A percentile compares a stretch with the other conserved stretches of the same genome.
phyloP scores from a whole-genome alignment of 345 rosid species.

The Lepidium sativum region DNA sequence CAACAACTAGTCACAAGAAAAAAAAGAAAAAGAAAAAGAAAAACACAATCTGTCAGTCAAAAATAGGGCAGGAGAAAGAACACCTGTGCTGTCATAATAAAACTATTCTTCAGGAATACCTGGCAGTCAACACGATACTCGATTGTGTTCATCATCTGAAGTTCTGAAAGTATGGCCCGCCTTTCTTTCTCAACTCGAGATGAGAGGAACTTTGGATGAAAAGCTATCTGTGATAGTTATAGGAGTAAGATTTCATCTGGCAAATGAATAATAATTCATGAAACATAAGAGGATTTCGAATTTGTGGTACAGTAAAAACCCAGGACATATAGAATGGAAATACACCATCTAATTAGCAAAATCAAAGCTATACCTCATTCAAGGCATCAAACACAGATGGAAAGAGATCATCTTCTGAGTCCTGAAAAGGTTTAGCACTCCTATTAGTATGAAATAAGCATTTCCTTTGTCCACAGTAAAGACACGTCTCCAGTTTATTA shows the following conservation, averaged over 20 bases:
- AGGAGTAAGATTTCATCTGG: not conserved
- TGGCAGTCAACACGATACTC: conserved; percentile 99
- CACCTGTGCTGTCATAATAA: conserved; percentile 15
- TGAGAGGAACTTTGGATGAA: conserved; percentile 88
- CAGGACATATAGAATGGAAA: conserved; percentile 5
- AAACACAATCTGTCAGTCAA: conserved; percentile 2
- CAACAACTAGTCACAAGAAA: conserved; percentile 51
- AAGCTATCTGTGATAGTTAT: conserved; percentile 63
- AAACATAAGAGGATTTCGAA: not conserved
- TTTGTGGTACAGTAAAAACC: not conserved
- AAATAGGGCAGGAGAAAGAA: conserved; percentile 1
- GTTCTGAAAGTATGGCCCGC: conserved; percentile 97
- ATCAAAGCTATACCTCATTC: conserved; percentile 60
- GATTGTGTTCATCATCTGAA: conserved; percentile 99
- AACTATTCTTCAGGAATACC: conserved; percentile 35
- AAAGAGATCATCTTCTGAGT: conserved; percentile 70
- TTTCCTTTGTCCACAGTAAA: not conserved
- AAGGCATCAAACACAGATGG: conserved; percentile 85
- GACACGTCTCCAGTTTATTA: not conserved
- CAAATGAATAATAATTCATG: not conserved
- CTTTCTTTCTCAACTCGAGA: conserved; percentile 97
- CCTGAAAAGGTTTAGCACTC: conserved; percentile 39
- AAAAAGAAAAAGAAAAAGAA: conserved; percentile 9
- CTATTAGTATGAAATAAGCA: not conserved
- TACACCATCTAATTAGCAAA: conserved; percentile 7